These are phyloP conservation scores for Capsicum baccatum DNA, from an alignment of 257 asterid genomes.

Conservation along the genomic window DNA sequence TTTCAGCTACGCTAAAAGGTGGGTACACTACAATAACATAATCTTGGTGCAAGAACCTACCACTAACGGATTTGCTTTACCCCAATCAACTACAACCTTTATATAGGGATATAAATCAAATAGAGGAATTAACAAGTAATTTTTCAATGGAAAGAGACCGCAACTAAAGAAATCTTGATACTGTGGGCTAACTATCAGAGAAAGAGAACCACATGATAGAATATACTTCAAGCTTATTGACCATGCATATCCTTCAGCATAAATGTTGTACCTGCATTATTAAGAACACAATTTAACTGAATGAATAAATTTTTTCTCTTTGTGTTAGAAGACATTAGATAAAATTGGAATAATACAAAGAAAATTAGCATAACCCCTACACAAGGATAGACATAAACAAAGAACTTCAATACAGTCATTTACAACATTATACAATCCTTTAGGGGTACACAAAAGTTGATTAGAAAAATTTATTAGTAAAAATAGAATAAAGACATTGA, in stretches of 20 bases:
- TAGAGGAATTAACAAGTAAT: slow-evolving; percentile 50
- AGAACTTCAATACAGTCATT: background rate
- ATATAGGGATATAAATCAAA: slow-evolving; percentile 52
- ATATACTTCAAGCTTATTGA: slow-evolving; percentile 82
- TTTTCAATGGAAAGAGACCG: slow-evolving; percentile 53
- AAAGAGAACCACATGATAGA: slow-evolving; percentile 66
- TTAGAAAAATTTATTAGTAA: too few species aligned
- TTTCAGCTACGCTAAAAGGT: background rate
- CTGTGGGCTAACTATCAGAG: slow-evolving; percentile 58
- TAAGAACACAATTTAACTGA: background rate
- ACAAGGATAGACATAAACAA: background rate
- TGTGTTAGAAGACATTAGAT: background rate
- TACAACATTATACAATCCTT: too few species aligned
- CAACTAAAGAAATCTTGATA: slow-evolving; percentile 71
- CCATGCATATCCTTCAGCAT: slow-evolving; percentile 90
- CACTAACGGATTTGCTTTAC: slow-evolving; percentile 54
- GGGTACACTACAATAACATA: background rate
- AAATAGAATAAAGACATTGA: too few species aligned
- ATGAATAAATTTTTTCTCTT: background rate
- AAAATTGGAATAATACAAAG: background rate
- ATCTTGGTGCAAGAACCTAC: slow-evolving; percentile 30
- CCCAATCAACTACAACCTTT: slow-evolving; percentile 70
- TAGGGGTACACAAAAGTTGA: too few species aligned
- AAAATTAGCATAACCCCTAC: background rate
- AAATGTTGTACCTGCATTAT: slow-evolving; percentile 67